These are phyloP conservation scores for Sporisorium graminicola DNA, from an alignment of 1,284 basidiomycete species.

Conservation along the genomic window DNA sequence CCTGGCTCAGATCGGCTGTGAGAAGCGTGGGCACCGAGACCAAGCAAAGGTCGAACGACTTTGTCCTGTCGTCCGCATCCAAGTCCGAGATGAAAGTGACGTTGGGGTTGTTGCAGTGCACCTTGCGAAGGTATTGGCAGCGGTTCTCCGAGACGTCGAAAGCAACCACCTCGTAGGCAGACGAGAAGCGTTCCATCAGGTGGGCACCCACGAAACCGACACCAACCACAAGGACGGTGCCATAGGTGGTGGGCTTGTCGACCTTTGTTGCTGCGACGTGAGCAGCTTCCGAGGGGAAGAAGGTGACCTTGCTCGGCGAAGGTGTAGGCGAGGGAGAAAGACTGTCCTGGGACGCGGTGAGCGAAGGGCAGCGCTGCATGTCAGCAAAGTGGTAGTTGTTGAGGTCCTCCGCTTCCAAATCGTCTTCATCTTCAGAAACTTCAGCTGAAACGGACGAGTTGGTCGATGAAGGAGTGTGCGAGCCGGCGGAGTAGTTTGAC, in stretches of 20 bases:
- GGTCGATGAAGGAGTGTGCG: background rate
- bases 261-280: conserved; percentile 5
- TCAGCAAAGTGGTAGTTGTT: conserved; percentile 10
- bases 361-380: conserved; percentile 36
- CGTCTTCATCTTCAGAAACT: conserved; percentile 22
- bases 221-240: conserved; percentile 33
- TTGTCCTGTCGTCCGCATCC: conserved; percentile 17
- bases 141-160: conserved; percentile 38
- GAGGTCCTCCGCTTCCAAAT: conserved; percentile 19
- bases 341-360: conserved; percentile 33
- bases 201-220: conserved; percentile 43
- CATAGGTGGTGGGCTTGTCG: conserved; percentile 17
- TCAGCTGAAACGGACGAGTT: background rate
- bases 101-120: conserved; percentile 34
- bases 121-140: conserved; percentile 26
- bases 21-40: conserved; percentile 44
- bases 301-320: conserved; percentile 22
- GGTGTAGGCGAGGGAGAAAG: conserved; percentile 26
- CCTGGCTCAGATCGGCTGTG: conserved; percentile 18
- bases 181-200: conserved; percentile 41
- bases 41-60: conserved; percentile 37
- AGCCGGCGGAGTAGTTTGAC: conserved; percentile 6
- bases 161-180: conserved; percentile 33
- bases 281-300: conserved; percentile 7
- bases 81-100: conserved; percentile 39